A percentile compares a stretch with the other conserved stretches of the same genome.
Evolutionary conservation across 1,139 yeast genomes (phyloP).

Genomic region (Blastobotrys raffinosifermentans): DNA sequence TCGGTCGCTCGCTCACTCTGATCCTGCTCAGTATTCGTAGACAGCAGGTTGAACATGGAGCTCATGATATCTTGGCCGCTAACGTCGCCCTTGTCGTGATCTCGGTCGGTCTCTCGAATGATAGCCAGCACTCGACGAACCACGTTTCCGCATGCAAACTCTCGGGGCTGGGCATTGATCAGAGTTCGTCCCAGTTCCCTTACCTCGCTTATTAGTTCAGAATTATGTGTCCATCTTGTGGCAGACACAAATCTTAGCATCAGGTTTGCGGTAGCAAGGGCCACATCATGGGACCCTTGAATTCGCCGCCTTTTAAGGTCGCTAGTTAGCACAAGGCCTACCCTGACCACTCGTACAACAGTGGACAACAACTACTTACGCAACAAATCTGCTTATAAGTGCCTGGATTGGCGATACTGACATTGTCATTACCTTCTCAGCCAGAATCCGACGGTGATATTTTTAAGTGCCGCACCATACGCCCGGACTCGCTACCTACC

Average conservation of each 20-base stretch:
- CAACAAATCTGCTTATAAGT: constrained; percentile 1
- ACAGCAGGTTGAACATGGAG: constrained; percentile 81
- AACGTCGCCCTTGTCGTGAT: constrained; percentile 46
- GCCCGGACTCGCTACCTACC: no score
- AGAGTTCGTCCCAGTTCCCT: constrained; percentile 41
- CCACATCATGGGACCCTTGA: constrained; percentile 68
- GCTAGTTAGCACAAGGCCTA: constrained; percentile 1
- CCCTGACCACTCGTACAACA: background rate
- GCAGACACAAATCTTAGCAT: constrained; percentile 85
- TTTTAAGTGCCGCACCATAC: no score
- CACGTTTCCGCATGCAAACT: constrained; percentile 83
- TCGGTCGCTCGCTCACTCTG: constrained; percentile 27
- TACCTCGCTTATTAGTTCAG: constrained; percentile 64
- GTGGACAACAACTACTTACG: background rate
- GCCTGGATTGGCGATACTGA: constrained; percentile 1
- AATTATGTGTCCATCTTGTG: constrained; percentile 77
- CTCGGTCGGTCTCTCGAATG: constrained; percentile 72
- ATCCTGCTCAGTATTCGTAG: constrained; percentile 27
- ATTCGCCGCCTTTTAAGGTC: constrained; percentile 66
- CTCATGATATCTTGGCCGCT: constrained; percentile 46
- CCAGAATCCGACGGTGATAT: no score
- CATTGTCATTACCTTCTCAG: no score
- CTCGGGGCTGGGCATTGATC: constrained; percentile 44
- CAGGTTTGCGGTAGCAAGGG: constrained; percentile 80
- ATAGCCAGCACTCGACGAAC: constrained; percentile 84